A percentile compares a stretch with the other conserved stretches of the same genome.
These are phyloP conservation scores for Salix koriyanagi DNA, from an alignment of 345 rosid species.

Conservation along the genomic window DNA sequence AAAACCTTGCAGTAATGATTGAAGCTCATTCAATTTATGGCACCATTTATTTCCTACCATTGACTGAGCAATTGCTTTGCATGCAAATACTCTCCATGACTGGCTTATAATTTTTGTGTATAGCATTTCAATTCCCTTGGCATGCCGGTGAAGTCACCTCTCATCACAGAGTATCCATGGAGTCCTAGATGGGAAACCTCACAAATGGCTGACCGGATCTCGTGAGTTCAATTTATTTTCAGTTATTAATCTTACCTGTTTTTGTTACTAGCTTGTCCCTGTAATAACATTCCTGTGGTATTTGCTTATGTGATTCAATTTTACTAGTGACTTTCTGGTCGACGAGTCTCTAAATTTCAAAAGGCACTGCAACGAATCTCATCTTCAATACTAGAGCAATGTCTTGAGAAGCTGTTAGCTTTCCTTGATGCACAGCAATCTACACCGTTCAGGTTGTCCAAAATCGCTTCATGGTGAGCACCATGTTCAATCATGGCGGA, in stretches of 20 bases:
- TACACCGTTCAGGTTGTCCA: not conserved
- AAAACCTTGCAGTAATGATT: not conserved
- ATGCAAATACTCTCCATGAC: not conserved
- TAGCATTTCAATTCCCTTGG: slow-evolving; percentile 67
- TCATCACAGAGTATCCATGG: slow-evolving; percentile 76
- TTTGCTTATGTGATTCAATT: not conserved
- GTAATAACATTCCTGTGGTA: no score
- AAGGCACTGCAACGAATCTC: slow-evolving; percentile 69
- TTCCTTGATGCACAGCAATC: not conserved
- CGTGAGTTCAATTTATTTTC: slow-evolving; percentile 39
- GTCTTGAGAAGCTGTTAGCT: not conserved
- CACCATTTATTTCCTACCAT: not conserved
- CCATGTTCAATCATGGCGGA: not conserved
- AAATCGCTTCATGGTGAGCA: not conserved
- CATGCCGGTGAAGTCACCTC: slow-evolving; percentile 55
- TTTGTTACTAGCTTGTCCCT: not conserved
- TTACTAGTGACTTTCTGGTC: slow-evolving; percentile 59
- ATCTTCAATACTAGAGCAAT: slow-evolving; percentile 41
- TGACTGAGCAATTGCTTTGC: not conserved
- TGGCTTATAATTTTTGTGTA: not conserved
- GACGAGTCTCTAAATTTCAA: slow-evolving; percentile 78
- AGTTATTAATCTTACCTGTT: not conserved
- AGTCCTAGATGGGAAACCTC: slow-evolving; percentile 93
- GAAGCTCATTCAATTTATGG: not conserved
- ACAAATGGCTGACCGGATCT: slow-evolving; percentile 75